phyloP scores from a whole-genome alignment of 306 rosid species.

The Mimosa pudica region DNA sequence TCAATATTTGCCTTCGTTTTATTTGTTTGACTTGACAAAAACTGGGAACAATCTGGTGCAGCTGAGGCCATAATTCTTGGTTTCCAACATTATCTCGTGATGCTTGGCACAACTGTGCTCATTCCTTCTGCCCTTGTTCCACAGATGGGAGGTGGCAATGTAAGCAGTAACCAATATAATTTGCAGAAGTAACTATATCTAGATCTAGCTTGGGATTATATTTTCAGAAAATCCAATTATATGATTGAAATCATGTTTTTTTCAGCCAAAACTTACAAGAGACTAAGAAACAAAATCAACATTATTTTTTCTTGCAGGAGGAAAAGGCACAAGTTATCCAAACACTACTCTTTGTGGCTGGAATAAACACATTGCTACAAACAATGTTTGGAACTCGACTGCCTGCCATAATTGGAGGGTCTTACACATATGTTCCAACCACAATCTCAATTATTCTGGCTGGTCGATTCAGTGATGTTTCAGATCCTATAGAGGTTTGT shows the following conservation, averaged over 20 bases:
- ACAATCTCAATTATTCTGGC: conserved; percentile 93
- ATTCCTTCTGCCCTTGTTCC: conserved; percentile 98
- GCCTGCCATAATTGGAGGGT: conserved; percentile 95
- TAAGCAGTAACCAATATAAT: conserved; percentile 45
- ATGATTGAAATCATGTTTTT: conserved; percentile 16
- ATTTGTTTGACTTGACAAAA: conserved; percentile 19
- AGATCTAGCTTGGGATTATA: conserved; percentile 17
- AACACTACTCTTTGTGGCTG: conserved; percentile 95
- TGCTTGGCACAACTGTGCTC: conserved; percentile 96
- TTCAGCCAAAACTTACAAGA: neutral
- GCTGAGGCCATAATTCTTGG: conserved; percentile 99
- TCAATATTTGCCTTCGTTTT: neutral
- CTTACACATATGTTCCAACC: conserved; percentile 91
- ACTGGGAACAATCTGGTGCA: conserved; percentile 52
- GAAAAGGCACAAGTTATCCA: conserved; percentile 95
- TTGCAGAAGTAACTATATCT: neutral
- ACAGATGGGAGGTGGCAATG: conserved; percentile 99
- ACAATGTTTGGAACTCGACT: conserved; percentile 78
- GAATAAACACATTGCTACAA: conserved; percentile 88
- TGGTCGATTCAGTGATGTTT: conserved; percentile 68
- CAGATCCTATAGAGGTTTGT: conserved; percentile 70
- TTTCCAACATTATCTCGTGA: conserved; percentile 96
- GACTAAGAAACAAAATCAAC: neutral
- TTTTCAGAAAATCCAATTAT: neutral
- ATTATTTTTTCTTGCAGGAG: conserved; percentile 47